Percentiles rank a stretch among this genome's conserved stretches.
These are phyloP conservation scores for Microcos paniculata DNA, from an alignment of 345 rosid species.

Conservation along the genomic window DNA sequence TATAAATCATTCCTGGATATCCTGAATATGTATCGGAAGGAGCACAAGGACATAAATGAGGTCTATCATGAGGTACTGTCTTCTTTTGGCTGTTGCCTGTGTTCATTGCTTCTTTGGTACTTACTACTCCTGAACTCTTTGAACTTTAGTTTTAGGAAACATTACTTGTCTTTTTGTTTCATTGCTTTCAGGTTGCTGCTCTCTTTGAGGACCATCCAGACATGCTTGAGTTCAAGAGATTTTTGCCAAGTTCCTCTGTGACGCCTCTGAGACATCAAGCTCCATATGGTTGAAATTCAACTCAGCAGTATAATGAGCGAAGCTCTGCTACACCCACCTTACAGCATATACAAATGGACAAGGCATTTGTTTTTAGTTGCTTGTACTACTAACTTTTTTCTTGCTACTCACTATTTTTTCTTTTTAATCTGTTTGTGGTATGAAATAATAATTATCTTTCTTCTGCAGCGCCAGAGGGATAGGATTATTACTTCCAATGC, in stretches of 20 bases:
- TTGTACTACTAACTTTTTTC: conserved; percentile 5
- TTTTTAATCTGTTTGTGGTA: conserved; percentile 12
- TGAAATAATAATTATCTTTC: conserved; percentile 17
- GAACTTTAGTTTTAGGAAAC: neutral
- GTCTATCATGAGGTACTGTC: conserved; percentile 75
- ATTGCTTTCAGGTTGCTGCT: conserved; percentile 57
- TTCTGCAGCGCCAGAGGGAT: conserved; percentile 73
- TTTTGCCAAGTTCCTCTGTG: conserved; percentile 70
- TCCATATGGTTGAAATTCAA: conserved; percentile 48
- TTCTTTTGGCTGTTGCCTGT: neutral
- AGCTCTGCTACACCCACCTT: conserved; percentile 46
- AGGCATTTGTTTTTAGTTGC: conserved; percentile 48
- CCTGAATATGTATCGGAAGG: conserved; percentile 84
- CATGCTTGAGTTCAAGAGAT: conserved; percentile 81
- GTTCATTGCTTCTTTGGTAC: neutral
- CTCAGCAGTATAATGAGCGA: conserved; percentile 57
- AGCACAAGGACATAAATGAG: conserved; percentile 87
- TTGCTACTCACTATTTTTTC: conserved; percentile 10
- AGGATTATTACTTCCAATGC: conserved; percentile 52
- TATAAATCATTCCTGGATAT: conserved; percentile 84
- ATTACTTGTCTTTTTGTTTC: conserved; percentile 18
- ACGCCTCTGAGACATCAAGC: conserved; percentile 40
- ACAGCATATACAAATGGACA: conserved; percentile 61
- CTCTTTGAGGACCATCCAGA: conserved; percentile 83
- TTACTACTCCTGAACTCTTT: neutral